Evolutionary conservation across 768 basidiomycete genomes (phyloP), one percentile per base, ranked within the genome.

Genomic region (Mycena floridula): DNA sequence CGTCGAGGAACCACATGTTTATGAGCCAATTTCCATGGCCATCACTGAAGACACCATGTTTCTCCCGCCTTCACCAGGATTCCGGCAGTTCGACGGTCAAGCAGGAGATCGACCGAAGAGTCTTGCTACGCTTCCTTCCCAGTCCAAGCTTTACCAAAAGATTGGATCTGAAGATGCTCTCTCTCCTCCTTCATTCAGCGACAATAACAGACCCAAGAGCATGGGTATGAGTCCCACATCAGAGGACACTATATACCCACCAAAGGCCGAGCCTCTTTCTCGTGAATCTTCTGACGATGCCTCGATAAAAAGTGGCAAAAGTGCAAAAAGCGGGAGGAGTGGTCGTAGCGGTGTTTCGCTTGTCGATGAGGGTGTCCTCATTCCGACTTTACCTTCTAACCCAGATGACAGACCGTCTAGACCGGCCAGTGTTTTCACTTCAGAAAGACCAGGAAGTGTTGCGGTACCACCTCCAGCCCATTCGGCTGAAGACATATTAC

Each of bases 1-100:
- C 38, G 51, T 40, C 42, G 47, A 35, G 4, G 45, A 41, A 47
- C 54, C 62, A 2, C 81, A 82, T 50, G 58, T 64, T n/a, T 89
- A 89, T 57, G 68, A 85, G 55, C 85, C 86, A 2, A 83, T 89
- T 2, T 57, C 56, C 9, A 61, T 69, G 54, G 68, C 68, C 37
- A 42, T 72, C 47, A 60, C 70, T 11, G 69, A 72, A 36, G 66
- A 72, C 40, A 80, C 79, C 2, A 55, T 69, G 42, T 75, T 74
- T 49, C 72, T 65, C 16, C 81, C 81, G 23, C 81, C 82, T 13
- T 70, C 74, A 0, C 80, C 82, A 15, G 70, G 73, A 30, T 84
- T 82, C 63, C 66, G 72, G 46, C 61, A 61, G 44, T 61, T 66
- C 40, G 68, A 71, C 40, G 68, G 60, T 12, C 50, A 48, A 36